Percentiles rank a stretch among this genome's conserved stretches.
phyloP scores from a whole-genome alignment of 1,139 yeast genomes.

The Candida frijolesensis region DNA sequence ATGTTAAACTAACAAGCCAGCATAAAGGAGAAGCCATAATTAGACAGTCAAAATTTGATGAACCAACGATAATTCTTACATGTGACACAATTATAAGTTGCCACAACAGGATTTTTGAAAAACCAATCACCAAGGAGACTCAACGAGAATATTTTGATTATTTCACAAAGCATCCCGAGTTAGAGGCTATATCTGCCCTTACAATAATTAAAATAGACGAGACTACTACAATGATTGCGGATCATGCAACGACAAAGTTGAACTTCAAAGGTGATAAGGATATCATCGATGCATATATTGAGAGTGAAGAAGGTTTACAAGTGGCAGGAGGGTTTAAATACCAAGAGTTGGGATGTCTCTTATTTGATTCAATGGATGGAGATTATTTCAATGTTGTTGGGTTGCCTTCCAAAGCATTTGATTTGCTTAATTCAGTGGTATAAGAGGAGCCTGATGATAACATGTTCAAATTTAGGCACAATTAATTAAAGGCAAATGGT shows the following conservation, averaged over 20 bases:
- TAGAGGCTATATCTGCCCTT: conserved; percentile 70
- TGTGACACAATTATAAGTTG: conserved; percentile 88
- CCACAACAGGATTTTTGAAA: conserved; percentile 67
- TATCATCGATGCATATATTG: conserved; percentile 61
- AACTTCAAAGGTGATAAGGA: conserved; percentile 43
- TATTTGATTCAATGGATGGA: conserved; percentile 68
- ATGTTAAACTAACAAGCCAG: conserved; percentile 70
- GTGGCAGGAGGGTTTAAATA: conserved; percentile 95
- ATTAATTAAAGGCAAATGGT: too few species aligned
- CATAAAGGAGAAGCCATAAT: conserved; percentile 63
- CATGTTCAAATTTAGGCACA: too few species aligned
- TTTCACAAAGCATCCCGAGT: conserved; percentile 48
- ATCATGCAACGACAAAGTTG: conserved; percentile 25
- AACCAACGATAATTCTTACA: conserved; percentile 45
- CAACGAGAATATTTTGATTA: conserved; percentile 49
- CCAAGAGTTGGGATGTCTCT: conserved; percentile 70
- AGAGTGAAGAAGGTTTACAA: conserved; percentile 68
- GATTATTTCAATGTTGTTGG: conserved; percentile 92
- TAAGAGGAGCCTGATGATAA: too few species aligned
- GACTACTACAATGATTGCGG: conserved; percentile 5
- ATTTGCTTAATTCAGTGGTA: too few species aligned
- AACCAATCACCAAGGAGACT: conserved; percentile 57
- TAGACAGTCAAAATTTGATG: conserved; percentile 21
- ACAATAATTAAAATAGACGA: conserved; percentile 47
- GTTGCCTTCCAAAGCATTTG: conserved; percentile 47